Base-by-base conservation (phyloP, 2,329 filamentous ascomycete species). In the Macroventuria anomochaeta region DNA sequence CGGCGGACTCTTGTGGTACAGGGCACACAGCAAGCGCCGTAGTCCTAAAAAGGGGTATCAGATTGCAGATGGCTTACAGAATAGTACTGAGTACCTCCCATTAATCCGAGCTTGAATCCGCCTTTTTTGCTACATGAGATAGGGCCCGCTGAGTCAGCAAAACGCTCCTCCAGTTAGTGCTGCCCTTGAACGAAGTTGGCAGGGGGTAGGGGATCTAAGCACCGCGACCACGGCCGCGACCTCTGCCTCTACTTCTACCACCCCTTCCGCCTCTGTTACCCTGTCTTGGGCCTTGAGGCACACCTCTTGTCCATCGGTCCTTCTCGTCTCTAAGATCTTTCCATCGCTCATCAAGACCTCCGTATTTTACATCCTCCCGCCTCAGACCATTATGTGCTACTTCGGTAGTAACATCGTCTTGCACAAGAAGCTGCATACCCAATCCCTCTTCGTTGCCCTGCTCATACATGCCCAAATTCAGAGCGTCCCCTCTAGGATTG, bases 381-480 rank as follows among this genome's bases (percentile, higher is more conserved):
- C 41, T 46, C 26, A 46, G 17, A 18, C 55, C 58, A 8, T 61
- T 58, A 38, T 59, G 50, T 15, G 42, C 59, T 13, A 64, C 43
- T 46, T 69, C 57, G 6, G 67, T 64, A 11, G 64, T 65, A 0
- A 77, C 61, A n/a, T 64, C 68, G 15, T 69, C 68, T 49, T 79
- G 77, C 10, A 76, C 68, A 32, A 72, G 62, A 31, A 79, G 59
- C 53, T 74, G 75, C 76, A 78, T 76, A 1, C 60, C 67, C 15
- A 69, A 3, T 0, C 55, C 58, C n/a, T 72, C 60, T 28, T 67
- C 64, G 31, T 50, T 63, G 1, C 70, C 72, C 53, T 81, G 79
- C 47, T 79, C 77, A 49, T 80, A 81, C 75, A 80, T 78, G 0
- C 77, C 76, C 11, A 81, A 57, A 25, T 74, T 72, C 20, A 79